Evolutionary conservation across 352 stramenopile species (phyloP), one percentile per base, ranked within the genome.

Genomic region (Phytophthora syringae): DNA sequence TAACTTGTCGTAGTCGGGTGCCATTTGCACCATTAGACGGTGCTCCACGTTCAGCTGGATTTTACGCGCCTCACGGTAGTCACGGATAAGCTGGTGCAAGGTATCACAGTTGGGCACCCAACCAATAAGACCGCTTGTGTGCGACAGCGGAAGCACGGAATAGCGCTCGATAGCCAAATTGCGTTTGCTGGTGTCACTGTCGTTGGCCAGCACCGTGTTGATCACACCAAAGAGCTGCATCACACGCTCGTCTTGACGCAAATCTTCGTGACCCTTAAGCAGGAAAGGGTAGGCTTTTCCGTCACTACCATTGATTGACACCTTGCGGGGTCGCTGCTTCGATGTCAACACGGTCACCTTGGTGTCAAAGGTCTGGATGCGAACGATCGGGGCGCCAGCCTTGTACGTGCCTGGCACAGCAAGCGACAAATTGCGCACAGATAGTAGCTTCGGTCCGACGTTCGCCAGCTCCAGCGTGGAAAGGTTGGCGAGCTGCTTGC

Each of bases 161-260:
- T 99, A 99, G 40, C 98, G 86, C 70, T 99, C 87, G 56, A 99
- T 99, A 39, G 91, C 94, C 53, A 99, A 74, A 67, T 99, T 98
- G 39, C 98, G 96, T 67, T 99, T 99, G 59, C 94, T 98, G 15
- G 98, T 99, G 72, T 98, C 86, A 50, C 93, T 89, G 74, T 99
- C 98, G 70, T 99, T 98, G 36, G 95, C 92, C 32, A 99, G 79
- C 53, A 99, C 85, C 15, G 97, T 98, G 89, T 99, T 99, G 47
- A 99, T 98, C 24, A 99, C 89, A 12, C 98, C 98, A 72, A 99
- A 99, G 13, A 99, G 84, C 82, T 99, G 98, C 98, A 99, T 99
- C 13, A 99, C 98, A 57, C 98, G 89, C 80, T 99, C 98, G 74
- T 99, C 98, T 81, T 99, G 98, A 15, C 98, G 82, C 47, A 99